Base-by-base conservation (phyloP, 2,329 filamentous ascomycete species). In the Scleromitrula shiraiana region DNA sequence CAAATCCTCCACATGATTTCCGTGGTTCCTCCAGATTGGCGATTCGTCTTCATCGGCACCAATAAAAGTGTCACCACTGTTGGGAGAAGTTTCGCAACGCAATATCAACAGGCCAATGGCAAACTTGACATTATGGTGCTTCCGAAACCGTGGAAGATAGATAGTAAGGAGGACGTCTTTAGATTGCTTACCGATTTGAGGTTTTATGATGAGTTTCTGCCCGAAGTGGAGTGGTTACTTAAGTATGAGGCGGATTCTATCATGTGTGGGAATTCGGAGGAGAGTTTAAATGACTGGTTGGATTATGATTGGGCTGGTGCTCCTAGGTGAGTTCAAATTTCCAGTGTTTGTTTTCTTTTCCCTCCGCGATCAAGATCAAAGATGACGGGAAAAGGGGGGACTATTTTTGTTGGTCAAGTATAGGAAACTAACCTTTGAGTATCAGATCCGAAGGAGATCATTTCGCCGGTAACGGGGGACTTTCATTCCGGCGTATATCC, bases 221-320 rank as follows among this genome's bases (percentile, higher is more conserved):
- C 66, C 42, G 69, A 71, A 0, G 73, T 73, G 10, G 75, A 78
- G 62, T 76, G 71, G 70, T 61, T 79, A 27, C 66, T 79, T 20
- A 61, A 77, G 24, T 78, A 77, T 63, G 74, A 78, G 62, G 74
- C 73, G 9, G 76, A 79, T 64, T 74, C 69, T 55, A 75, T 78
- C 50, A 62, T 78, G 40, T 78, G 76, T 59, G 73, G 75, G 54
- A 78, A 77, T 59, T 52, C 33, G 72, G 51, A 35, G 74, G 64
- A 72, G 73, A 44, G 48, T 41, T 44, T 62, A 26, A 60, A 62
- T 38, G 56, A 52, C 43, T 62, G 56, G 56, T 47, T 62, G 17
- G 57, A 60, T 9, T 62, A 60, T 51, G 57, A 59, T 48, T 79
- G 62, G 62, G 62, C 63, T 19, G 62, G 61, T 14, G 61, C 62